Conservation (phyloP, 345 rosid genomes). For the Punica granatum region DNA sequence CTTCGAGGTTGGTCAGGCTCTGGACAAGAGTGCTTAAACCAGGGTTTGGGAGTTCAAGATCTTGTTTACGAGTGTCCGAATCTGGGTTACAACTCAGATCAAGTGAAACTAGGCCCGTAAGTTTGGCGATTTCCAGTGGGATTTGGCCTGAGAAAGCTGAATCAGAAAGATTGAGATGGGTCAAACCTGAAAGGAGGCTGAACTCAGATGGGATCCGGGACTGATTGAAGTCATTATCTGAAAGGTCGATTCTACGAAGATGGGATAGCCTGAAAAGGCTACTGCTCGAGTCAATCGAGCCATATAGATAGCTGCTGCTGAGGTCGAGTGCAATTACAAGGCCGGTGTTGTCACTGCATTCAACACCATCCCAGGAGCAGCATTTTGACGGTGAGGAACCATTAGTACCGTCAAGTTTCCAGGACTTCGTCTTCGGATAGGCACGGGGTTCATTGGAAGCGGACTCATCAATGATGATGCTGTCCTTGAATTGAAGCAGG, state of each 20-base stretch:
- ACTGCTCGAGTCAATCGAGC: background rate
- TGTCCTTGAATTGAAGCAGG: background rate
- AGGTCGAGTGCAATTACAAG: constrained; percentile 6
- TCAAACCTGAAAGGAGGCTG: background rate
- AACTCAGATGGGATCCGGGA: constrained; percentile 10
- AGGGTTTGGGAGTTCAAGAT: background rate
- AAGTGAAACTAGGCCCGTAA: constrained; percentile 12
- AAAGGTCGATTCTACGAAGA: constrained; percentile 4
- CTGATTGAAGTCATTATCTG: background rate
- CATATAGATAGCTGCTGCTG: constrained; percentile 1
- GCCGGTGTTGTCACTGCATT: constrained; percentile 5
- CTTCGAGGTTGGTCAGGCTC: constrained; percentile 6
- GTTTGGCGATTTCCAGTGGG: constrained; percentile 10
- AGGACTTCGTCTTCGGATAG: background rate
- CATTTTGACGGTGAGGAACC: constrained; percentile 5
- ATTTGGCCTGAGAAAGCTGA: constrained; percentile 1
- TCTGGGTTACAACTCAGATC: background rate
- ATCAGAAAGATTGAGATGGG: constrained; percentile 13
- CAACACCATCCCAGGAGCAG: constrained; percentile 8
- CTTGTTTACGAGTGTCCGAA: too few relatives aligned
- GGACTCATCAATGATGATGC: fast-evolving
- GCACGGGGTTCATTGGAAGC: background rate
- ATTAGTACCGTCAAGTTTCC: background rate
- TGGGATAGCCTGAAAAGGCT: constrained; percentile 3
- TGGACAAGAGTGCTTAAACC: background rate